Percentiles rank a stretch among this genome's conserved stretches.
Conservation (phyloP, 2,329 filamentous ascomycete genomes). For the Botrytis fragariae region DNA sequence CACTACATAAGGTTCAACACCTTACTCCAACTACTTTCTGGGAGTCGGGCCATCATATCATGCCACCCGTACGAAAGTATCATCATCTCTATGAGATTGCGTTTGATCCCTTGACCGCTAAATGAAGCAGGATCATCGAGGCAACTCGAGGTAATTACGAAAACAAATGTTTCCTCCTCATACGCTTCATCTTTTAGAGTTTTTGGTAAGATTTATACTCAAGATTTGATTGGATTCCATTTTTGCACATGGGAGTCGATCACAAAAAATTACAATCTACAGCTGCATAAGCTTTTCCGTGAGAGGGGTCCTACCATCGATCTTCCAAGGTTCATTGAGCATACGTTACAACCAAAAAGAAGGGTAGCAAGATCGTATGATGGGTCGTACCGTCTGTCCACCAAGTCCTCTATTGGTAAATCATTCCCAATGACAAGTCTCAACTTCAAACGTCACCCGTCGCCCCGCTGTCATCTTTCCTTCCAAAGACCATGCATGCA, state of each 20-base stretch:
- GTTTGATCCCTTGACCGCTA: slow-evolving; percentile 4
- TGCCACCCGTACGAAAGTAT: neutral
- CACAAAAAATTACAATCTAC: neutral
- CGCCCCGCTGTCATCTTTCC: slow-evolving; percentile 10
- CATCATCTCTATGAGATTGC: slow-evolving; percentile 9
- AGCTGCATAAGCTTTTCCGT: neutral
- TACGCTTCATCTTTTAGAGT: neutral
- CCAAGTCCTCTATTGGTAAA: slow-evolving; percentile 3
- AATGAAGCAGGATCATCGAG: neutral
- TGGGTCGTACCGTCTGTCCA: neutral
- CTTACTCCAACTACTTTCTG: neutral
- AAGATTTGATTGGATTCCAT: slow-evolving; percentile 2
- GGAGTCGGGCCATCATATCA: neutral
- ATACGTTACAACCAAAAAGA: neutral
- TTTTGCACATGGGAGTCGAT: neutral
- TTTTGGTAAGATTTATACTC: neutral
- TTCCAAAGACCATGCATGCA: neutral
- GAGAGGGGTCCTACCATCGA: neutral
- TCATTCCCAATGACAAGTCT: slow-evolving; percentile 11
- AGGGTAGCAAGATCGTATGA: slow-evolving; percentile 10
- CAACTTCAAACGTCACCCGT: slow-evolving; percentile 8
- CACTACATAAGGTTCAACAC: slow-evolving; percentile 2
- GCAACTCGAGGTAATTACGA: neutral
- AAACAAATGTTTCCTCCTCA: neutral
- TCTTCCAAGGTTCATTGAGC: neutral